Conservation (phyloP, 2,329 filamentous ascomycete species). For the Fusarium luffae region DNA sequence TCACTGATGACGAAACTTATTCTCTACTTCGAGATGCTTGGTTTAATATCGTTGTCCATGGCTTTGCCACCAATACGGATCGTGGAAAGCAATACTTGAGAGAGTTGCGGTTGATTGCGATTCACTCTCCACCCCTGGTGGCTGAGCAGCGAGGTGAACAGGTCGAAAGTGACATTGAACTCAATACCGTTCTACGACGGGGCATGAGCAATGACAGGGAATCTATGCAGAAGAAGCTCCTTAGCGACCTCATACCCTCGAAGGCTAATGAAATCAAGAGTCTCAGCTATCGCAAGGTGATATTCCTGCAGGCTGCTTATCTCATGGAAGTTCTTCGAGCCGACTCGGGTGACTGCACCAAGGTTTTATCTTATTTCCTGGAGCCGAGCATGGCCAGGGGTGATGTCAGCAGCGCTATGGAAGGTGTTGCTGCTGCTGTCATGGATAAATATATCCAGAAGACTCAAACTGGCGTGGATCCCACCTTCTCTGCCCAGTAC, state of each 20-base stretch:
- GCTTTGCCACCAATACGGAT: constrained; percentile 80
- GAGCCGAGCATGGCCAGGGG: constrained; percentile 82
- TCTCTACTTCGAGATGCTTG: constrained; percentile 88
- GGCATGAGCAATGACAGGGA: constrained; percentile 85
- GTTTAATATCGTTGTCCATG: constrained; percentile 98
- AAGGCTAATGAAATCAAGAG: constrained; percentile 82
- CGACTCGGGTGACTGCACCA: constrained; percentile 87
- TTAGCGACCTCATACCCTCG: constrained; percentile 78
- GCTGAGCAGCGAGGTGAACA: constrained; percentile 89
- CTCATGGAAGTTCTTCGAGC: constrained; percentile 90
- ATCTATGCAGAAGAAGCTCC: constrained; percentile 80
- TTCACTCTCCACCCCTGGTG: constrained; percentile 87
- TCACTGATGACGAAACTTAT: constrained; percentile 74
- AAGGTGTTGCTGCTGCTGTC: constrained; percentile 72
- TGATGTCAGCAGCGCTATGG: constrained; percentile 73
- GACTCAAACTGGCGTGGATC: constrained; percentile 75
- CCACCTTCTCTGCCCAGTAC: constrained; percentile 89
- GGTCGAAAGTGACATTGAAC: constrained; percentile 94
- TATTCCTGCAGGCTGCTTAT: constrained; percentile 92
- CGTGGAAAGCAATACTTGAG: constrained; percentile 77
- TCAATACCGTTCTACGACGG: constrained; percentile 91
- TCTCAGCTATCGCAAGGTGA: constrained; percentile 87
- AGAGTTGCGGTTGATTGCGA: constrained; percentile 85
- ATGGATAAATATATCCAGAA: constrained; percentile 83
- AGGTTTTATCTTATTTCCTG: constrained; percentile 91